phyloP scores from a whole-genome alignment of 2,329 filamentous ascomycete species.

The Ceratocystis variospora region DNA sequence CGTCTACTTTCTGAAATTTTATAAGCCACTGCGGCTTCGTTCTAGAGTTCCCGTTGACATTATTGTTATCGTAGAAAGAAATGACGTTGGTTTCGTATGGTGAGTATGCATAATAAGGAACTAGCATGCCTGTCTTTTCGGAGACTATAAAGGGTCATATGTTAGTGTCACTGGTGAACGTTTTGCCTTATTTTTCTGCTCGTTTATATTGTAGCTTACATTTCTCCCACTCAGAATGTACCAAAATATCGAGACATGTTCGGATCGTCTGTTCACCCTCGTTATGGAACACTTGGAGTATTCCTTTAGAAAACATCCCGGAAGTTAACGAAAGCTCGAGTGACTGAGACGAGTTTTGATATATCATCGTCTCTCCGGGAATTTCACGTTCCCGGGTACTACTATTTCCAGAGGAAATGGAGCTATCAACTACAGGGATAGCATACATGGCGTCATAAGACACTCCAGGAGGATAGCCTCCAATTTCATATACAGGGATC shows the following conservation, averaged over 20 bases:
- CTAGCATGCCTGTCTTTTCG: background rate
- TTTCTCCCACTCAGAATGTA: background rate
- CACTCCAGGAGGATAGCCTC: background rate
- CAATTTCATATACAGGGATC: background rate
- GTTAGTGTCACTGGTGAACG: background rate
- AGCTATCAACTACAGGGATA: background rate
- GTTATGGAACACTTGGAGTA: conserved; percentile 3
- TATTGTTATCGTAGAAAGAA: background rate
- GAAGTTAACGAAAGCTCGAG: background rate
- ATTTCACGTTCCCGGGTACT: background rate
- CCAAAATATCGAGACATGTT: background rate
- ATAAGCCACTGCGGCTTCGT: conserved; percentile 3
- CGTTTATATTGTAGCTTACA: background rate
- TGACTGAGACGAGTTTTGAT: background rate
- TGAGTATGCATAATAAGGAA: conserved; percentile 13
- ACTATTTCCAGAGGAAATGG: background rate
- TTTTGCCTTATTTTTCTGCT: background rate
- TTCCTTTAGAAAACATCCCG: background rate
- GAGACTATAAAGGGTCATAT: background rate
- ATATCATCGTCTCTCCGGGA: conserved; percentile 11
- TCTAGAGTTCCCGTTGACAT: background rate
- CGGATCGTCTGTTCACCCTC: background rate
- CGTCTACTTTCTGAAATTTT: background rate
- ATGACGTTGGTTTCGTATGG: conserved; percentile 1
- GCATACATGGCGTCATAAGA: background rate